These are phyloP conservation scores for Chrysoporthe cubensis DNA, from an alignment of 2,329 filamentous ascomycete genomes.

Conservation along the genomic window DNA sequence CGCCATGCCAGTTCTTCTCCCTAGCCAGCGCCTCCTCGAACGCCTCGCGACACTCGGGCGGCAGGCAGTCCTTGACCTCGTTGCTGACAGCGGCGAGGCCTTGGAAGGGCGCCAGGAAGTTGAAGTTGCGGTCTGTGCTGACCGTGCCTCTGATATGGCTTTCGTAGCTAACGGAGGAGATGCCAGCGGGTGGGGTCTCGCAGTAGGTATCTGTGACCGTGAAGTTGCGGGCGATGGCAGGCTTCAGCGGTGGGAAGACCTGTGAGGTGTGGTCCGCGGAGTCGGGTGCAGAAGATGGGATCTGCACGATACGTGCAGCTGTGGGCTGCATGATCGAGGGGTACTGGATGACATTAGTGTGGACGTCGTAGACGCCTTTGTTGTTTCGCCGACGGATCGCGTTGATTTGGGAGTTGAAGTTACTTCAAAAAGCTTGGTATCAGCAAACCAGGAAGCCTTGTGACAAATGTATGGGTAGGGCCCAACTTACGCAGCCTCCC, in stretches of 20 bases:
- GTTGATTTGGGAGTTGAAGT: conserved; percentile 79
- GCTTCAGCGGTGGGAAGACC: conserved; percentile 53
- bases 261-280: conserved; percentile 35
- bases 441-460: neutral
- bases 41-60: conserved; percentile 70
- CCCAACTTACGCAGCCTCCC: conserved; percentile 76
- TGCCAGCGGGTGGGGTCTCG: conserved; percentile 53
- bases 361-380: conserved; percentile 84
- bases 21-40: conserved; percentile 69
- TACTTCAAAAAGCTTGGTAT: conserved; percentile 52
- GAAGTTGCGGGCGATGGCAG: conserved; percentile 59
- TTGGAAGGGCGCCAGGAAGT: conserved; percentile 57
- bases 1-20: conserved; percentile 72
- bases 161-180: conserved; percentile 51
- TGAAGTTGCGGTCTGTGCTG: conserved; percentile 40
- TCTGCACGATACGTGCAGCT: conserved; percentile 78
- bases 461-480: neutral
- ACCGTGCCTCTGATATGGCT: conserved; percentile 44
- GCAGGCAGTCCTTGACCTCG: conserved; percentile 69
- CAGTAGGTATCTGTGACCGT: conserved; percentile 59
- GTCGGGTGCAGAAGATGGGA: conserved; percentile 51
- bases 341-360: conserved; percentile 91
- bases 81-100: conserved; percentile 68
- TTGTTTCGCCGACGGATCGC: conserved; percentile 70
- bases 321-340: conserved; percentile 89